Evolutionary conservation across 176 grass and related monocot genomes (phyloP), one percentile per base, ranked within the genome.

Genomic region (Raddia guianensis): DNA sequence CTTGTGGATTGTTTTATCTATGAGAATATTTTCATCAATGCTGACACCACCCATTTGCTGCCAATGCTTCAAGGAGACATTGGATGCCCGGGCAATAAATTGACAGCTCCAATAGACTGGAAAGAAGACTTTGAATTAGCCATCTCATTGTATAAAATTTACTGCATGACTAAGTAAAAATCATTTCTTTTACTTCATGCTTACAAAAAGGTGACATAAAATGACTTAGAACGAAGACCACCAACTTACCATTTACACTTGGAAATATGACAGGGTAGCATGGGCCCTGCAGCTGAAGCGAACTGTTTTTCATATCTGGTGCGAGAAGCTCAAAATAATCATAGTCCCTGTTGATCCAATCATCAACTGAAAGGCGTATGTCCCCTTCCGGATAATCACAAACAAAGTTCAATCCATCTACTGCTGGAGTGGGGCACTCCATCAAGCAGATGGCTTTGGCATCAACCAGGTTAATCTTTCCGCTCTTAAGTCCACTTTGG

Each of bases 191-290:
- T 81, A 66, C 8, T n/a, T 50, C 32, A 72, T 86, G 46, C 18
- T 8, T 43, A n/a, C 8, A 64, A 2, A 72, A 89, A 56, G 16
- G 9, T 53, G 14, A 1, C 2, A 55, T 3, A 19, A 42, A 81
- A 76, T 54, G 66, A 10, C 42, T 51, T 0, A 54, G 55, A 69
- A 20, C 20, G n/a, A 50, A 66, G 15, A 42, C 80, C 80, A 40
- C 6, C 0, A 3, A 11, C 75, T 78, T 49, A 99, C 96, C 96
- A 5, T 99, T 95, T 13, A 95, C 82, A 49, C 92, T 99, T 50
- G 96, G 96, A 87, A 95, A 99, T 87, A 99, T 93, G 72, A 99
- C 73, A 59, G 96, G 96, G 62, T 99, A 99, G 71, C 96, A 99
- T 14, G 96, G 96, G 5, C 96, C 96, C 85, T 99, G 96, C 63